phyloP scores from a whole-genome alignment of 2,329 filamentous ascomycete genomes.

The Trichocomaceae sp. region DNA sequence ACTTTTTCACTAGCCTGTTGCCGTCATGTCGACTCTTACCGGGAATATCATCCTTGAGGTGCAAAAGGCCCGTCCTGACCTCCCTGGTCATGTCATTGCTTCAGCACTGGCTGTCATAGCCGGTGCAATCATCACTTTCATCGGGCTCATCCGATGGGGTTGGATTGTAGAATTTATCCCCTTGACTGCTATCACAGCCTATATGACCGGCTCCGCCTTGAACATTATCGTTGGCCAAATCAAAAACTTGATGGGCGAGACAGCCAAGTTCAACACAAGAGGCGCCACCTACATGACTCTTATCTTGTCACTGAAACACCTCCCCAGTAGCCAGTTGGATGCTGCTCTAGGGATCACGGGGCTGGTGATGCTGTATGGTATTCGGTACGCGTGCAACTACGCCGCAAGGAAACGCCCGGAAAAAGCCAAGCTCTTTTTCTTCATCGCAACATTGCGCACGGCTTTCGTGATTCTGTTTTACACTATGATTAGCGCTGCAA shows the following conservation, averaged over 20 bases:
- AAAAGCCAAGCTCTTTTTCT: conserved; percentile 73
- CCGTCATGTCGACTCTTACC: conserved; percentile 86
- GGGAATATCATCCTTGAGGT: conserved; percentile 72
- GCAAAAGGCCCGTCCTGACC: conserved; percentile 46
- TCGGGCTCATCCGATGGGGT: conserved; percentile 73
- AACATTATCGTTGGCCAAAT: conserved; percentile 83
- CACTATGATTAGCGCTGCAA: conserved; percentile 81
- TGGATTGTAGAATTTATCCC: conserved; percentile 94
- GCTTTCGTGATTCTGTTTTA: conserved; percentile 89
- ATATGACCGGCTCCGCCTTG: conserved; percentile 94
- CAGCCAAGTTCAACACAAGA: conserved; percentile 58
- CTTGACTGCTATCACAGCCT: conserved; percentile 80
- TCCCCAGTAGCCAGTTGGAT: conserved; percentile 63
- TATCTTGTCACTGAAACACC: conserved; percentile 70
- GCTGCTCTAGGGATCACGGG: conserved; percentile 84
- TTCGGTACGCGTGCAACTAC: conserved; percentile 59
- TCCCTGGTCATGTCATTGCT: conserved; percentile 61
- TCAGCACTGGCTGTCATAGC: conserved; percentile 70
- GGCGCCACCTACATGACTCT: conserved; percentile 75
- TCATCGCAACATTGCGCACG: conserved; percentile 81
- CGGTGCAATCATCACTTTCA: conserved; percentile 67
- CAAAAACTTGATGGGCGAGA: conserved; percentile 72
- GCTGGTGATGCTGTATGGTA: conserved; percentile 67
- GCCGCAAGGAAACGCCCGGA: conserved; percentile 63
- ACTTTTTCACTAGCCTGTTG: conserved; percentile 63